Base-by-base conservation (phyloP, 148 eudicot species). In the Gaultheria prostrata region DNA sequence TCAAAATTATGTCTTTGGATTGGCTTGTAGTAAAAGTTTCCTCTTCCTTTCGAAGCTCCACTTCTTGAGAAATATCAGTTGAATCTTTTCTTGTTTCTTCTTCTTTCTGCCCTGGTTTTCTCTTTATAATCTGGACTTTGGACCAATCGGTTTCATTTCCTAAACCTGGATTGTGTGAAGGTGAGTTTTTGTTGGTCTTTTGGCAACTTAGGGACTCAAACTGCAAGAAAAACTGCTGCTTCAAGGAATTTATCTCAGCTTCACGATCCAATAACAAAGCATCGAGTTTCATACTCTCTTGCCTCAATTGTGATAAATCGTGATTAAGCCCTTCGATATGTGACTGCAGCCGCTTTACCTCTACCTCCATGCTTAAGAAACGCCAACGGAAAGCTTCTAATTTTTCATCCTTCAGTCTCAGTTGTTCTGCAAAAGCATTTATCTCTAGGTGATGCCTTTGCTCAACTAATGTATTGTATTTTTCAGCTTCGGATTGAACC, bases 301-400 rank as follows among this genome's bases (percentile, higher is more conserved):
- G 89, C 74, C 90, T 89, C 80, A 95, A 90, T 79, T 91, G 91
- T 28, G 92, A 81, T 49, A 96, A 71, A 4, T 91, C 88, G 70
- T 90, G 91, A 80, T 88, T 85, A 46, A 92, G 94, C 69, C 85
- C 92, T 85, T 97, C 98, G 13, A 93, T 77, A 45, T 88, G 93
- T 17, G 97, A 84, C 43, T 87, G 88, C 49, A 92, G 53, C 70
- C 92, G 83, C 89, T 92, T 94, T 43, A 90, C 88, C 77, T 97
- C 94, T 11, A 91, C 54, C 70, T 94, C 99, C 90, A 87, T 85
- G 86, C 94, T 91, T 46, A 92, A 33, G 75, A 87, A 80, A 83
- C 90, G 90, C 98, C 97, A 92, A 9, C 87, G 91, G 21, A 86
- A 91, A 76, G 89, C 91, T 91, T 93, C 96, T 86, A 97, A 79